A percentile compares a stretch with the other conserved stretches of the same genome.
These are phyloP conservation scores for Arthrocladium fulminans DNA, from an alignment of 2,329 filamentous ascomycete genomes.

Conservation along the genomic window DNA sequence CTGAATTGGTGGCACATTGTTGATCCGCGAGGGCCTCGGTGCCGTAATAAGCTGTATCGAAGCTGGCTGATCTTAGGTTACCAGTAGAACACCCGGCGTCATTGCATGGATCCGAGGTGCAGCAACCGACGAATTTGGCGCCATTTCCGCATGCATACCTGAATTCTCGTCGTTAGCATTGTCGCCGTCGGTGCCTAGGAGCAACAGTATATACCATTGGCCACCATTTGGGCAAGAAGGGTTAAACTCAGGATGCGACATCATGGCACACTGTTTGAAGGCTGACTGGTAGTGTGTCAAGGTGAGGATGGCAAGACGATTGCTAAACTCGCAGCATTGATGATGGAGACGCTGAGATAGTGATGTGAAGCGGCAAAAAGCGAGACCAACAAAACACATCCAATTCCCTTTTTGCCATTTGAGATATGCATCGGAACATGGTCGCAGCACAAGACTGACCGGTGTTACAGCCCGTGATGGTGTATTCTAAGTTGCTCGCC, in stretches of 20 bases:
- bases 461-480: no score
- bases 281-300: not conserved
- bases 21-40: not conserved
- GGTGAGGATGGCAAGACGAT: slow-evolving; percentile 37
- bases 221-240: not conserved
- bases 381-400: no score
- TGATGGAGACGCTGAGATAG: no score
- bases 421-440: no score
- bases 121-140: not conserved
- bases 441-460: no score
- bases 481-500: no score
- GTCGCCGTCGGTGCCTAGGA: no score
- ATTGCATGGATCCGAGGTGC: not conserved
- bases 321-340: no score
- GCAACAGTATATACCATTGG: not conserved
- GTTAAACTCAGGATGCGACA: not conserved
- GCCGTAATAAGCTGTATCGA: not conserved
- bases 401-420: no score
- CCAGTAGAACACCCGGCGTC: not conserved
- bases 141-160: not conserved
- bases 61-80: not conserved
- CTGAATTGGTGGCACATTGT: not conserved
- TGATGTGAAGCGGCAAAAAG: no score
- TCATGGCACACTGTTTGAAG: not conserved
- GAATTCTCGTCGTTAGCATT: no score